Conservation (phyloP, 2,329 filamentous ascomycete species). For the Alternaria tenuissima region DNA sequence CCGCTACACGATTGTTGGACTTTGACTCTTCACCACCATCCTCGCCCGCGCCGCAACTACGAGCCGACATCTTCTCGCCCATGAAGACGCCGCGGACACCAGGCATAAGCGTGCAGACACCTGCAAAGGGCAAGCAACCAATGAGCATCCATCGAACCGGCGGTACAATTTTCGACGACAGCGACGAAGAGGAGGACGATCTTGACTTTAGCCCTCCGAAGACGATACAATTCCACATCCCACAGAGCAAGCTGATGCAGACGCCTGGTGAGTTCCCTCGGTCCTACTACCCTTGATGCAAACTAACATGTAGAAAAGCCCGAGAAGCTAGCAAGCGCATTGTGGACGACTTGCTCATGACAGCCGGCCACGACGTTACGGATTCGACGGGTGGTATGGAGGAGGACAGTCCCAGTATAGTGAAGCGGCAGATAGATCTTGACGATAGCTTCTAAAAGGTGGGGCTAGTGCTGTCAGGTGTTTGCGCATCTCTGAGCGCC, state of each 20-base stretch:
- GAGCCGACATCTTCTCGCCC: slow-evolving; percentile 86
- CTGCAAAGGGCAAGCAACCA: slow-evolving; percentile 55
- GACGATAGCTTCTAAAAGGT: slow-evolving; percentile 57
- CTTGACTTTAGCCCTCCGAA: slow-evolving; percentile 85
- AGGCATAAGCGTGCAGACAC: slow-evolving; percentile 84
- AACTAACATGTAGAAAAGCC: slow-evolving; percentile 56
- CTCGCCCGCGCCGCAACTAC: slow-evolving; percentile 77
- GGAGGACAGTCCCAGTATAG: slow-evolving; percentile 59
- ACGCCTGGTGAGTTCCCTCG: slow-evolving; percentile 71
- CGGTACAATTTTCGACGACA: slow-evolving; percentile 71
- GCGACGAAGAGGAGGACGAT: slow-evolving; percentile 68
- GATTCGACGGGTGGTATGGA: slow-evolving; percentile 55
- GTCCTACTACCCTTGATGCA: too few species aligned
- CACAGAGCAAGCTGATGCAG: slow-evolving; percentile 78
- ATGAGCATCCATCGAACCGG: slow-evolving; percentile 60
- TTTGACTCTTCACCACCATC: slow-evolving; percentile 59
- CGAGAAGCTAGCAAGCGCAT: slow-evolving; percentile 82
- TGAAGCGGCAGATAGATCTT: slow-evolving; percentile 54
- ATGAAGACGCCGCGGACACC: slow-evolving; percentile 72
- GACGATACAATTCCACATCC: slow-evolving; percentile 85
- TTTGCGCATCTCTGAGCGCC: background rate
- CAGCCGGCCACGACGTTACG: slow-evolving; percentile 70
- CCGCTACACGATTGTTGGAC: slow-evolving; percentile 24
- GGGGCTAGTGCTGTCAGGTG: background rate
- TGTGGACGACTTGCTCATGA: slow-evolving; percentile 79